Evolutionary conservation across 495 filamentous ascomycete genomes (phyloP).

Genomic region (Penicillium simplicissimum): DNA sequence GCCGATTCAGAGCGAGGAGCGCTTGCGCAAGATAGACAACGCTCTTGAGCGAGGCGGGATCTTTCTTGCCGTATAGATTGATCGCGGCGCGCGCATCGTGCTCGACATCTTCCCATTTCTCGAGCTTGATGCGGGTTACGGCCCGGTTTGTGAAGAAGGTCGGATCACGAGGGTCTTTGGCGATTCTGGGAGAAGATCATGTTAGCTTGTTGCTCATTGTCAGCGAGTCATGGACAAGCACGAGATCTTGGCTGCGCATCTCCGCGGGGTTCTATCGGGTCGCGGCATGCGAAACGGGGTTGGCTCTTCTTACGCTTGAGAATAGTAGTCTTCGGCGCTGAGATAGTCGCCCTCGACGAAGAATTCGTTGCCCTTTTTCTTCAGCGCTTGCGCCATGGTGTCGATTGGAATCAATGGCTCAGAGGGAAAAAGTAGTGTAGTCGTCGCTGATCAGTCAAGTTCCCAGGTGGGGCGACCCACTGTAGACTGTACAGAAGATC

Average conservation of each 20-base stretch:
- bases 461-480: constrained; percentile 27
- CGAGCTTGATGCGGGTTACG: constrained; percentile 75
- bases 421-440: neutral
- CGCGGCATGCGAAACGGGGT: neutral
- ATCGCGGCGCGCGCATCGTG: constrained; percentile 77
- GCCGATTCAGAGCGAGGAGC: constrained; percentile 70
- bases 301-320: constrained; percentile 71
- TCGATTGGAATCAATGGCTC: constrained; percentile 2
- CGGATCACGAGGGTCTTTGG: constrained; percentile 48
- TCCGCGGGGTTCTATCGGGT: neutral
- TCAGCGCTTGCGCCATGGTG: constrained; percentile 44
- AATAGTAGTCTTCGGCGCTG: constrained; percentile 76
- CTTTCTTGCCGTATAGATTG: constrained; percentile 55
- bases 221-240: neutral
- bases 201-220: neutral
- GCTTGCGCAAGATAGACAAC: constrained; percentile 83
- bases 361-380: constrained; percentile 49
- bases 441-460: constrained; percentile 25
- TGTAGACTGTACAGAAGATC: constrained; percentile 8
- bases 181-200: constrained; percentile 34
- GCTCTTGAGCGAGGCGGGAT: constrained; percentile 67
- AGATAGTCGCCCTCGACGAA: constrained; percentile 70
- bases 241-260: neutral
- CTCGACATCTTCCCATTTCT: constrained; percentile 71
- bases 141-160: constrained; percentile 81